These are phyloP conservation scores for Xylariales sp. DNA, from an alignment of 2,329 filamentous ascomycete genomes.

Conservation along the genomic window DNA sequence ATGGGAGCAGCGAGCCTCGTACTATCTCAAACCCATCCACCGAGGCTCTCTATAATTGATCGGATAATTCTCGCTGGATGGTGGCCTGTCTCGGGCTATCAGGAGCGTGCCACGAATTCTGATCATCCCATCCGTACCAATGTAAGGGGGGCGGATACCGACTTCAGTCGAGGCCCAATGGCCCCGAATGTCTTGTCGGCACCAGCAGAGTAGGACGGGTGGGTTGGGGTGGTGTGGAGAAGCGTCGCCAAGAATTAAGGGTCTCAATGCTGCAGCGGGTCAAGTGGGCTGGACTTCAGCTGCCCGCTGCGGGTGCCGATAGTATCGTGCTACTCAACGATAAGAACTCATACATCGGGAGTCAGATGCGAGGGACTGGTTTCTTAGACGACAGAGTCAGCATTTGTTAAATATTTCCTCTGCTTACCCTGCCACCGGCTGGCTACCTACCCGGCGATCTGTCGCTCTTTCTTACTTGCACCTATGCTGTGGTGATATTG, in stretches of 20 bases:
- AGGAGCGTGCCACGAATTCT: too few species aligned
- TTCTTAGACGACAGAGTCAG: not conserved
- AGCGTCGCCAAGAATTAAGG: constrained; percentile 3
- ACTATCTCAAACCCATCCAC: too few species aligned
- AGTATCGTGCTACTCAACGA: constrained; percentile 1
- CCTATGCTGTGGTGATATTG: not conserved
- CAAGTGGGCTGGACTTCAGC: constrained; percentile 3
- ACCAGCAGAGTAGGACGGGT: not conserved
- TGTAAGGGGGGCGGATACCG: too few species aligned
- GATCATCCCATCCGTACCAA: too few species aligned
- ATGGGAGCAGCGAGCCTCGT: not conserved
- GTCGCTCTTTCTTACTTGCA: not conserved
- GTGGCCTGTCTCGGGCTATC: too few species aligned
- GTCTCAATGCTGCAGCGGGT: constrained; percentile 2
- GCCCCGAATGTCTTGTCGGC: not conserved
- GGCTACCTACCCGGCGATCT: too few species aligned
- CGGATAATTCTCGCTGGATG: too few species aligned
- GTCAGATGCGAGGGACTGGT: constrained; percentile 1
- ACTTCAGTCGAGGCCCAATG: not conserved
- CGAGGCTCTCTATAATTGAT: too few species aligned
- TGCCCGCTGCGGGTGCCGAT: constrained; percentile 2
- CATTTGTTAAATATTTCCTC: not conserved
- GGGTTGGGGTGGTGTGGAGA: constrained; percentile 5
- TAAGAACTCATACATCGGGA: not conserved
- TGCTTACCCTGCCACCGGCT: too few species aligned